Evolutionary conservation across 1,284 basidiomycete species (phyloP).

Genomic region (Ceraceosorus guamensis): DNA sequence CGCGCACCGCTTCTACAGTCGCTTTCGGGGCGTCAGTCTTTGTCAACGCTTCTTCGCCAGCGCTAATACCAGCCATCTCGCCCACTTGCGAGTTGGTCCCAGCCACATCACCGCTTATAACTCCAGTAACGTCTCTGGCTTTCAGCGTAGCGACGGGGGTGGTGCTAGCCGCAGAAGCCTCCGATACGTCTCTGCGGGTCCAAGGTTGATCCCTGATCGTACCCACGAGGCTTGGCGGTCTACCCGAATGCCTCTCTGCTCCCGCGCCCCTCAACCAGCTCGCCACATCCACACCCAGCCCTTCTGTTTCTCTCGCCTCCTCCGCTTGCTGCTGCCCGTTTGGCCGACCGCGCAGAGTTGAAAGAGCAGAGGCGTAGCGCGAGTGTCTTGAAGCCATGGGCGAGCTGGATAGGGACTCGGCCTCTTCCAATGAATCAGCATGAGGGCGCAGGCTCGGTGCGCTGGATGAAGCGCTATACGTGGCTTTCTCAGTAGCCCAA

Average conservation of each 20-base stretch:
- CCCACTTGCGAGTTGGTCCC: too few relatives aligned
- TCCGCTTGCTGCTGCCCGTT: neutral
- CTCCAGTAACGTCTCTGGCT: too few relatives aligned
- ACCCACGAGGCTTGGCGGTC: neutral
- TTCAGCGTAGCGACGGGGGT: too few relatives aligned
- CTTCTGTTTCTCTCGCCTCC: neutral
- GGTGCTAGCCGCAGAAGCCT: neutral
- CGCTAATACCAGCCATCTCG: too few relatives aligned
- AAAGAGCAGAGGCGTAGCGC: neutral
- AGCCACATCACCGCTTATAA: too few relatives aligned
- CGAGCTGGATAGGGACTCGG: neutral
- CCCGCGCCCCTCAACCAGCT: neutral
- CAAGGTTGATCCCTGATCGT: neutral
- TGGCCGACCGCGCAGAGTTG: neutral
- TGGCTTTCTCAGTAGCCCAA: neutral
- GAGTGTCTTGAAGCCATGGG: neutral
- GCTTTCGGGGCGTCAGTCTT: too few relatives aligned
- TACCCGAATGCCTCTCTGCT: neutral
- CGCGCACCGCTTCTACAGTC: too few relatives aligned
- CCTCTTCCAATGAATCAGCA: neutral
- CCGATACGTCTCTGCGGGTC: too few relatives aligned
- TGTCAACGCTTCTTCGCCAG: neutral
- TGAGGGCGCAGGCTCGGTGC: too few relatives aligned
- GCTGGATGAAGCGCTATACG: neutral
- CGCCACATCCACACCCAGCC: neutral